A percentile compares a stretch with the other conserved stretches of the same genome.
Conservation (phyloP, 192 early-diverging fungal species). For the Funneliformis geosporum region DNA sequence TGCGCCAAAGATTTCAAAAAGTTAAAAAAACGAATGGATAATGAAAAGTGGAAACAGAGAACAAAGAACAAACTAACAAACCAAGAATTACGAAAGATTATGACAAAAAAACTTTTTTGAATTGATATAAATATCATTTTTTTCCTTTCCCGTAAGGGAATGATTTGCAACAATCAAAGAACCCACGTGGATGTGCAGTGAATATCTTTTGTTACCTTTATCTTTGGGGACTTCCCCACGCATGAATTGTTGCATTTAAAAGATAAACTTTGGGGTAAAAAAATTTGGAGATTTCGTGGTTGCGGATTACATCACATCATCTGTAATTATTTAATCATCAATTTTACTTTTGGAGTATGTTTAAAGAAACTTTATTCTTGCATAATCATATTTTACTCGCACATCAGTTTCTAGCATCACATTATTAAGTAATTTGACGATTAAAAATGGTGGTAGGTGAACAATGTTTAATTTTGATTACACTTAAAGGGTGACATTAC, state of each 20-base stretch:
- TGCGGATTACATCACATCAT: too few species aligned
- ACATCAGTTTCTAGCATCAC: neutral
- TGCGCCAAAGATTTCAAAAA: too few species aligned
- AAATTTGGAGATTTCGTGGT: neutral
- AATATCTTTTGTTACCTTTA: neutral
- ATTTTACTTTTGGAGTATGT: neutral
- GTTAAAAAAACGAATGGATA: too few species aligned
- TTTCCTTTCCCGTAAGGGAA: conserved; percentile 9
- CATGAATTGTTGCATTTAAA: neutral
- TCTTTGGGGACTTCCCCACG: neutral
- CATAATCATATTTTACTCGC: neutral
- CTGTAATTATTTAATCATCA: neutral
- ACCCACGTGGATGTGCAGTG: conserved; percentile 9
- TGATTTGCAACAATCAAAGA: conserved; percentile 3
- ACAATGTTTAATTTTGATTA: neutral
- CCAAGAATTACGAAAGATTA: too few species aligned
- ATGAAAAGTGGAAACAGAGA: too few species aligned
- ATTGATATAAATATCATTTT: too few species aligned
- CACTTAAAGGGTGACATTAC: too few species aligned
- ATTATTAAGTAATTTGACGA: neutral
- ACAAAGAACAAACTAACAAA: too few species aligned
- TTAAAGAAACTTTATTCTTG: neutral
- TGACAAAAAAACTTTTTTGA: too few species aligned
- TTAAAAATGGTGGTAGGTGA: neutral
- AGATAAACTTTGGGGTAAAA: neutral